A percentile compares a stretch with the other conserved stretches of the same genome.
Evolutionary conservation across 306 rosid genomes (phyloP).

Genomic region (Quillaja saponaria): DNA sequence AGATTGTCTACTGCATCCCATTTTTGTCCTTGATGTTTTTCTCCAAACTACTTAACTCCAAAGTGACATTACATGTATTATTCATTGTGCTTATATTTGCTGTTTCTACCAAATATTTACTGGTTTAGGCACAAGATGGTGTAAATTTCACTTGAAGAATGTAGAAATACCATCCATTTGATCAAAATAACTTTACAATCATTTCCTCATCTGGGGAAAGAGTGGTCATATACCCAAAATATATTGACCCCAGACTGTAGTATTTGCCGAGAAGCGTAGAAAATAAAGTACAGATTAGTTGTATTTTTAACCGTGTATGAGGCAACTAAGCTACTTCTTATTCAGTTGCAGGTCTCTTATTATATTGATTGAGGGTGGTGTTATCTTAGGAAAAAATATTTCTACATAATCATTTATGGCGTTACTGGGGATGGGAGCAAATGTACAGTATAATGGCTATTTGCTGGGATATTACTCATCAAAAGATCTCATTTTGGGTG

Average conservation of each 20-base stretch:
- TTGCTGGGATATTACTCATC: conserved; percentile 34
- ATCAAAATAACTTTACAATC: background rate
- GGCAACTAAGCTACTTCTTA: background rate
- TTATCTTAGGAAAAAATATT: conserved; percentile 26
- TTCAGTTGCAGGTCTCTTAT: conserved; percentile 37
- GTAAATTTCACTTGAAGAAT: background rate
- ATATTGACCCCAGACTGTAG: background rate
- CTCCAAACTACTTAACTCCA: background rate
- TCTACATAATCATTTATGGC: conserved; percentile 38
- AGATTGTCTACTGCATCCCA: background rate
- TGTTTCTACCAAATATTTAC: background rate
- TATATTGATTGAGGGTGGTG: conserved; percentile 27
- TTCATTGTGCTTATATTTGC: background rate
- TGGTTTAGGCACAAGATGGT: conserved; percentile 1
- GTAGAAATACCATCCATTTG: background rate
- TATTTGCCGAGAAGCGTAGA: background rate
- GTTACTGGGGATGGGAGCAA: conserved; percentile 48
- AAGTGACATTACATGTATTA: background rate
- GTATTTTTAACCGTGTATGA: background rate
- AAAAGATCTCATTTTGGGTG: conserved; percentile 33
- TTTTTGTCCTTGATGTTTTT: background rate
- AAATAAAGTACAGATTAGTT: background rate
- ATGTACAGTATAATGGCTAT: conserved; percentile 40
- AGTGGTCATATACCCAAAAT: background rate
- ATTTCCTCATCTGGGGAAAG: no score